Evolutionary conservation across 306 rosid species (phyloP), one percentile per base, ranked within the genome.

Genomic region (Biancaea sappan): DNA sequence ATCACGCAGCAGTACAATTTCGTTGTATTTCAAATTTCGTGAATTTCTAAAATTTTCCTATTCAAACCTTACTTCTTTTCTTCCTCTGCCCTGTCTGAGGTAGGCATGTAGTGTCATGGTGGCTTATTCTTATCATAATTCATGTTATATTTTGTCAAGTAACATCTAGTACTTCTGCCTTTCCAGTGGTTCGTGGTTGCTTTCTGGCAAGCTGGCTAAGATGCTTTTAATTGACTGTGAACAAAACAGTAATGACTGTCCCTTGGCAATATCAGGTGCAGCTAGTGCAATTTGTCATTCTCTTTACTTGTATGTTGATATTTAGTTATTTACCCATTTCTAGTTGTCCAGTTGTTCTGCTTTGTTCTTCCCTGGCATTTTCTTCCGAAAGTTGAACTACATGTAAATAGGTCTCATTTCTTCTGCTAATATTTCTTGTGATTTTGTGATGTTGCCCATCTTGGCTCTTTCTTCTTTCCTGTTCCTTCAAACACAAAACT

Each of bases 181-280:
- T 84, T 80, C 54, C 82, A 89, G 96, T 77, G 94, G 87, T 67
- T 85, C 98, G 56, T 91, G 96, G 98, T 47, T 91, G 79, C 94
- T 91, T 66, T 94, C 96, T 70, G 90, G 91, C 71, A 89, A 86
- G 75, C 81, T 91, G 75, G 89, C 94, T 40, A 94, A 86, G 85
- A 84, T 94, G 96, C 84, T 94, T 58, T 71, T 84, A 56, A 83
- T 89, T 74, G 97, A 94, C 83, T 86, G 88, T 79, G 97, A 94
- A 80, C 92, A 91, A 22, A 94, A 90, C 48, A 86, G 80, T 82
- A 73, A 77, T 16, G 88, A 85, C 82, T 84, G 60, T 69, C 84
- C 89, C 75, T 83, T 94, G 88, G 80, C 91, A 58, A 78, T 83
- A 80, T 87, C 97, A 84, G 90, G 98, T 86, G 82, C 35, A 73